Conservation (phyloP, 2,329 filamentous ascomycete genomes). For the Trichoderma pleuroti region DNA sequence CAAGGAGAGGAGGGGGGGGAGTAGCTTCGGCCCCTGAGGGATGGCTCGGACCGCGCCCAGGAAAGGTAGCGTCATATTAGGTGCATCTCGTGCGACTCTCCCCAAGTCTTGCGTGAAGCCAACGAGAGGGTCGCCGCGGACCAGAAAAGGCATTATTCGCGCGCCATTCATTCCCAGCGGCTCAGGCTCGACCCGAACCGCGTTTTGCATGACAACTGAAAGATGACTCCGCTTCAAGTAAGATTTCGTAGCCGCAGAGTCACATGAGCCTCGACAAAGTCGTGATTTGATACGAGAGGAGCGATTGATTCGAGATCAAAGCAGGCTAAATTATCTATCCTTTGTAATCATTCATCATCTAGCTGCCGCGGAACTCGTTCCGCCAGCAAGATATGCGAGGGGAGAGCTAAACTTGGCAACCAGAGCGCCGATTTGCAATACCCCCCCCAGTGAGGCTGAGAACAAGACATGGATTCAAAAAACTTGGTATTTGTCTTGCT, state of each 20-base stretch:
- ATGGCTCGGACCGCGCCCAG: not conserved
- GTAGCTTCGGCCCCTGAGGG: not conserved
- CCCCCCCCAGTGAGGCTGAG: not conserved
- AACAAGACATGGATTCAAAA: not conserved
- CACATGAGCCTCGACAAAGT: not conserved
- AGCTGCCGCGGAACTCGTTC: not conserved
- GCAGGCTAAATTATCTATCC: not conserved
- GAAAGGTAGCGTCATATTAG: not conserved
- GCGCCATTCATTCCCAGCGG: not conserved
- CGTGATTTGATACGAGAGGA: no score
- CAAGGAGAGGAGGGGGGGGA: not conserved
- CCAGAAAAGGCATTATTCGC: not conserved
- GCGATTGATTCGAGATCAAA: not conserved
- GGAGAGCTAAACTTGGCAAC: not conserved
- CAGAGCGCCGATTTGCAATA: not conserved
- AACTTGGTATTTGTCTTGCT: not conserved
- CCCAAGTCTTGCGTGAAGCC: not conserved
- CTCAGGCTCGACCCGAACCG: not conserved
- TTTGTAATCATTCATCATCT: not conserved
- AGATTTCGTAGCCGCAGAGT: not conserved
- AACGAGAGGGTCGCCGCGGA: not conserved
- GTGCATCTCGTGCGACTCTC: not conserved
- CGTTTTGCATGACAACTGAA: not conserved
- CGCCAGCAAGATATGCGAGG: not conserved
- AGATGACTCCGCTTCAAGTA: not conserved